Percentiles rank a stretch among this genome's conserved stretches.
These are phyloP conservation scores for Cytidiella melzeri DNA, from an alignment of 768 basidiomycete species.

Conservation along the genomic window DNA sequence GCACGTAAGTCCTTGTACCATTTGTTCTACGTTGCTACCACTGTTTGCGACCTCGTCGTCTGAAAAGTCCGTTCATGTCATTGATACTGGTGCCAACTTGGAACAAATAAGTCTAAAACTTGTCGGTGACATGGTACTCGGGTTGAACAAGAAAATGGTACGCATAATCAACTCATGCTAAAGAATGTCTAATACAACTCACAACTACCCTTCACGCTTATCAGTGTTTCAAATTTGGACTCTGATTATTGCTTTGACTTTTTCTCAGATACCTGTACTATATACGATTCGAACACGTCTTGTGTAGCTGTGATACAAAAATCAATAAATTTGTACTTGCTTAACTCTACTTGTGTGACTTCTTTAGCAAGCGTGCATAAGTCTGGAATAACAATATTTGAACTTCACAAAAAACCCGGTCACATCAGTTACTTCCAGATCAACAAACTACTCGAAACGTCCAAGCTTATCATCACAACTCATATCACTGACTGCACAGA, in stretches of 20 bases:
- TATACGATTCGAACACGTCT: neutral
- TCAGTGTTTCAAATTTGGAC: neutral
- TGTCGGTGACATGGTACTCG: neutral
- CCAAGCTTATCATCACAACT: neutral
- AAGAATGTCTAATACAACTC: neutral
- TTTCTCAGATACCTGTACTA: neutral
- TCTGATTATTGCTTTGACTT: neutral
- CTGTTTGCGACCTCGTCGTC: neutral
- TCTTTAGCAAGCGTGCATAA: neutral
- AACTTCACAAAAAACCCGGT: neutral
- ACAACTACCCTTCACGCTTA: neutral
- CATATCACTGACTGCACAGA: neutral
- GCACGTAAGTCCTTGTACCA: neutral
- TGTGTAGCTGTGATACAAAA: neutral
- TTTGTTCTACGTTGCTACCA: neutral
- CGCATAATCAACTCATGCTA: too few relatives aligned
- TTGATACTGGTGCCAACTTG: neutral
- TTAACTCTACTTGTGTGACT: neutral
- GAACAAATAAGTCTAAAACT: neutral
- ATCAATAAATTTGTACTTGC: neutral
- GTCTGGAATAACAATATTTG: neutral
- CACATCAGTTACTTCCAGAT: neutral
- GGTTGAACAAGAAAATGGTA: neutral
- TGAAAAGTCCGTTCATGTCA: neutral
- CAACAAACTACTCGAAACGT: neutral